Base-by-base conservation (phyloP, 1,139 yeast species). In the Saccharomyces pastorianus region DNA sequence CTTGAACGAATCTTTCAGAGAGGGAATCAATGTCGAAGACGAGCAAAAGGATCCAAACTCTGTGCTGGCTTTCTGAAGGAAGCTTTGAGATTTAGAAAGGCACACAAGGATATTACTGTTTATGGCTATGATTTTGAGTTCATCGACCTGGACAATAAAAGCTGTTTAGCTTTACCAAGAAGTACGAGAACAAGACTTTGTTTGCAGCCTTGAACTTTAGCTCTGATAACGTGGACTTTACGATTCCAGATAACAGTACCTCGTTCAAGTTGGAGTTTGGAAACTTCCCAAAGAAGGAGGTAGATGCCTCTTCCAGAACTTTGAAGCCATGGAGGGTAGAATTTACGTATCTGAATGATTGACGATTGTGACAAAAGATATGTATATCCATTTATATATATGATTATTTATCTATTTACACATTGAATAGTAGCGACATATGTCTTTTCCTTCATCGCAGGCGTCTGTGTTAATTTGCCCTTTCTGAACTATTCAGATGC, bases 401-500 rank as follows among this genome's bases (percentile, higher is more conserved):
- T n/a, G n/a, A n/a, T n/a, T n/a, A n/a, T n/a, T n/a, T n/a, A n/a
- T n/a, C n/a, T n/a, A n/a, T n/a, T n/a, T n/a, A n/a, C n/a, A n/a
- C n/a, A n/a, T n/a, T n/a, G n/a, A n/a, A n/a, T n/a, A n/a, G n/a
- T n/a, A n/a, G n/a, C n/a, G n/a, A n/a, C n/a, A n/a, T n/a, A n/a
- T n/a, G n/a, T n/a, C n/a, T n/a, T n/a, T n/a, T n/a, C n/a, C n/a
- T n/a, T n/a, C 9, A 28, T 11, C n/a, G n/a, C n/a, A n/a, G n/a
- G n/a, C n/a, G n/a, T n/a, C n/a, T n/a, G n/a, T n/a, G n/a, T n/a
- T n/a, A n/a, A n/a, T n/a, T 68, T 38, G 77, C 79, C 3, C 67
- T 79, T 32, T 62, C 69, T 50, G 65, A 58, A 20, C 64, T 66
- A 53, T 67, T 65, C 62, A 69, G 66, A 8, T 77, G 77, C 59